phyloP scores from a whole-genome alignment of 2,329 filamentous ascomycete species.

The Bipolaris cookei region DNA sequence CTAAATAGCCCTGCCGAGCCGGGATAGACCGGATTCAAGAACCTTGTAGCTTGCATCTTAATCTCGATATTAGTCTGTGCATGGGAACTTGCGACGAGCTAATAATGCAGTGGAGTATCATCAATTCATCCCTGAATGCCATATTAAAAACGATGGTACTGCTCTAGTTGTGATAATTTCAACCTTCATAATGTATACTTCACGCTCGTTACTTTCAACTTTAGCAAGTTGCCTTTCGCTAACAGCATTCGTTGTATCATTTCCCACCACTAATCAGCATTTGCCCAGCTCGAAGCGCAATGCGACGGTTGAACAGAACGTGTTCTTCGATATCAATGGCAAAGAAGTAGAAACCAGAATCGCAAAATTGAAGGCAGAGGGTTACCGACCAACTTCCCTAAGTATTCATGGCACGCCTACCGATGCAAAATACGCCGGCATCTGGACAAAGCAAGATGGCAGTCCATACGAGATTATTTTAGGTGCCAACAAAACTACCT shows the following conservation, averaged over 20 bases:
- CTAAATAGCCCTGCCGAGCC: background rate
- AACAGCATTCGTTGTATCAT: slow-evolving; percentile 12
- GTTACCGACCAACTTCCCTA: slow-evolving; percentile 25
- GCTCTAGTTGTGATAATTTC: background rate
- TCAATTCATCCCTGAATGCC: background rate
- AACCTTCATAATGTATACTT: slow-evolving; percentile 14
- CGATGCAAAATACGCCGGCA: slow-evolving; percentile 25
- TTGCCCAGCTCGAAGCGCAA: slow-evolving; percentile 14
- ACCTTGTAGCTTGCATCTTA: too few species aligned
- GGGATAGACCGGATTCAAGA: background rate
- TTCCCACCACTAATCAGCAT: slow-evolving; percentile 8
- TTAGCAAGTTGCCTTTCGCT: slow-evolving; percentile 13
- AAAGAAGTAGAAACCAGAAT: slow-evolving; percentile 9
- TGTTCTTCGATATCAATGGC: slow-evolving; percentile 17
- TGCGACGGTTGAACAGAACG: slow-evolving; percentile 17
- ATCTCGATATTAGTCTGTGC: background rate
- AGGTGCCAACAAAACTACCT: slow-evolving; percentile 21
- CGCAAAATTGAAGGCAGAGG: slow-evolving; percentile 21
- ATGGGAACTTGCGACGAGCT: background rate
- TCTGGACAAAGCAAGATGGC: slow-evolving; percentile 27
- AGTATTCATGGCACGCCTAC: slow-evolving; percentile 22
- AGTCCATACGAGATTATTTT: slow-evolving; percentile 23
- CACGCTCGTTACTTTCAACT: slow-evolving; percentile 9
- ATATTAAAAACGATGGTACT: background rate
- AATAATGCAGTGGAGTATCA: background rate